These are phyloP conservation scores for Lichtheimia hyalospora DNA, from an alignment of 371 early-diverging fungal genomes.

Conservation along the genomic window DNA sequence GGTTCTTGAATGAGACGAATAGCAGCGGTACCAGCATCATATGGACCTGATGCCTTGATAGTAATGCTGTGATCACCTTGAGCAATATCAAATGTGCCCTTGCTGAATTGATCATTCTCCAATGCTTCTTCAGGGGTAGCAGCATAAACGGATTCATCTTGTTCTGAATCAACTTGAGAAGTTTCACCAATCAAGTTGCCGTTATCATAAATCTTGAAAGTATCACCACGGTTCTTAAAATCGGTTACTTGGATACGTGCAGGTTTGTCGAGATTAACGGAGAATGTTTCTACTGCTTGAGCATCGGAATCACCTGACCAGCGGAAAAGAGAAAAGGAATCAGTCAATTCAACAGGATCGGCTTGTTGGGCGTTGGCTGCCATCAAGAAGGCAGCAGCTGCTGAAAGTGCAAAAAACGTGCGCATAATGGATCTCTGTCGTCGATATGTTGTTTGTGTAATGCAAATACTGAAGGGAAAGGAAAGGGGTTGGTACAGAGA, in stretches of 20 bases:
- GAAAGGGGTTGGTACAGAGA: not conserved
- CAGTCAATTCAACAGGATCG: slow-evolving; percentile 6
- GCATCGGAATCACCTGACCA: slow-evolving; percentile 35
- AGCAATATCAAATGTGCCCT: slow-evolving; percentile 38
- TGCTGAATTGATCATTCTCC: slow-evolving; percentile 35
- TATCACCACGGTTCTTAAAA: slow-evolving; percentile 49
- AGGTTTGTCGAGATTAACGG: slow-evolving; percentile 27
- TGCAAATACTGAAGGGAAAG: not conserved
- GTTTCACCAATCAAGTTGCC: slow-evolving; percentile 36
- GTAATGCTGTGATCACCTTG: slow-evolving; percentile 45
- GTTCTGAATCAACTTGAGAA: slow-evolving; percentile 21
- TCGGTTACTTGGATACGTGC: slow-evolving; percentile 42
- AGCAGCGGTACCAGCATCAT: slow-evolving; percentile 49
- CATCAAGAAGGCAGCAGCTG: slow-evolving; percentile 8
- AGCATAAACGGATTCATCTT: slow-evolving; percentile 35
- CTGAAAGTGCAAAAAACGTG: slow-evolving; percentile 21
- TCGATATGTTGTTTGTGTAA: not conserved
- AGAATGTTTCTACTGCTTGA: slow-evolving; percentile 33
- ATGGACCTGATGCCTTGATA: slow-evolving; percentile 42
- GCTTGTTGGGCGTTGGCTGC: slow-evolving; percentile 9
- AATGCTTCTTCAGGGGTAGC: slow-evolving; percentile 48
- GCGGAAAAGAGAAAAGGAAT: slow-evolving; percentile 32
- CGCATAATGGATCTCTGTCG: slow-evolving; percentile 9
- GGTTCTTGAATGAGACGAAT: slow-evolving; percentile 30
- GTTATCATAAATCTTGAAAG: slow-evolving; percentile 45